These are phyloP conservation scores for Eucalyptus tenuipes DNA, from an alignment of 345 rosid genomes.

Conservation along the genomic window DNA sequence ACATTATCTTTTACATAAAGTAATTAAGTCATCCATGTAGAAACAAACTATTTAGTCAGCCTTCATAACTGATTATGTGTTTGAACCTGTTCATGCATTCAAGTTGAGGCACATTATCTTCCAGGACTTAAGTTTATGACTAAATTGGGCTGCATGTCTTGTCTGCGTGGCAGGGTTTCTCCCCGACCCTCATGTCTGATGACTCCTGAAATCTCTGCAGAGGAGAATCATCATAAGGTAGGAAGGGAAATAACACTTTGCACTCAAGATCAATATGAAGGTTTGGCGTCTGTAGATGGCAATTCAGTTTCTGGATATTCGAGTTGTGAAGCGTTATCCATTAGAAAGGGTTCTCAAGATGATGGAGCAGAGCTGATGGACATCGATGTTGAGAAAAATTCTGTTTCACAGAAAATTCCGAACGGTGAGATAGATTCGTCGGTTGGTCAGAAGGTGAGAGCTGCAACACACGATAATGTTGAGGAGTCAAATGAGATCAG, in stretches of 20 bases:
- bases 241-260: slow-evolving; percentile 4
- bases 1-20: not conserved
- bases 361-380: not conserved
- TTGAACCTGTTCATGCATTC: not conserved
- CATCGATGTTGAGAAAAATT: not conserved
- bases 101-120: not conserved
- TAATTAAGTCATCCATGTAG: not conserved
- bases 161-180: slow-evolving; percentile 32
- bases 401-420: not conserved
- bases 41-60: not conserved
- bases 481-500: not conserved
- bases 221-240: slow-evolving; percentile 13
- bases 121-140: not conserved
- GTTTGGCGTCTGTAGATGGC: not conserved
- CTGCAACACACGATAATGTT: not conserved
- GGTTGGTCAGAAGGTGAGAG: not conserved
- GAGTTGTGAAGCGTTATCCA: not conserved
- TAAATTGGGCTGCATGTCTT: not conserved
- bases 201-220: slow-evolving; percentile 14
- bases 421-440: not conserved
- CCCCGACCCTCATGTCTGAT: slow-evolving; percentile 38
- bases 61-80: not conserved
- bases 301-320: slow-evolving; percentile 6
- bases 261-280: slow-evolving; percentile 12
- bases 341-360: not conserved